Conservation (phyloP, 1,139 yeast species). For the Candida mesenterica region DNA sequence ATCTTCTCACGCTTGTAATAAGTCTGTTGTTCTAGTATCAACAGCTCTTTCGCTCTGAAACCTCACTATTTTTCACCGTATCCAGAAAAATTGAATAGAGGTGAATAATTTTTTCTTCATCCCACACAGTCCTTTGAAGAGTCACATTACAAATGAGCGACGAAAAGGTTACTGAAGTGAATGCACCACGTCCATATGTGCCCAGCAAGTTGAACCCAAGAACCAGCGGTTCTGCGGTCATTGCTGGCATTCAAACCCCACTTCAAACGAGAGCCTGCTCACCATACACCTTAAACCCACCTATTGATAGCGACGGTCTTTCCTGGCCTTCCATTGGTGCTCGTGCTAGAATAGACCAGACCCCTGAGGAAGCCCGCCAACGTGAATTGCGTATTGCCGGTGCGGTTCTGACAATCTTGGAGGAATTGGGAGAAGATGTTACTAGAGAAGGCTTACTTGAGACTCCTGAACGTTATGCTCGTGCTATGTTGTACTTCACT, state of each 20-base stretch:
- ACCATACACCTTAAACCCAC: conserved; percentile 80
- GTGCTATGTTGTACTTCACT: conserved; percentile 94
- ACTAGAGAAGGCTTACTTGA: conserved; percentile 85
- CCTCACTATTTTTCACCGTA: conserved; percentile 2
- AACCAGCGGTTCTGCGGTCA: not conserved
- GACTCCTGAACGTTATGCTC: conserved; percentile 94
- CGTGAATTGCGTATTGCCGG: conserved; percentile 76
- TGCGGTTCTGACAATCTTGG: conserved; percentile 79
- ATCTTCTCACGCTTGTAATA: too few species aligned
- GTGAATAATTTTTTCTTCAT: not conserved
- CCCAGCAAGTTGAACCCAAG: conserved; percentile 8
- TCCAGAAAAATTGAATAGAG: too few species aligned
- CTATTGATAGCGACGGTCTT: conserved; percentile 85
- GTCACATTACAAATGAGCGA: too few species aligned
- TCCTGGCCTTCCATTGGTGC: conserved; percentile 97
- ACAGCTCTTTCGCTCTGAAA: too few species aligned
- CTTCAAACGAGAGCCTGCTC: conserved; percentile 76
- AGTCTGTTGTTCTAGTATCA: too few species aligned
- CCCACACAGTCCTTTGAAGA: too few species aligned
- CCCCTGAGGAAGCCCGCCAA: conserved; percentile 55
- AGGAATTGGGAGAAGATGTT: conserved; percentile 90
- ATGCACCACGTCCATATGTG: conserved; percentile 7
- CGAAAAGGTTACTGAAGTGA: conserved; percentile 3
- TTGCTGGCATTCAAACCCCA: conserved; percentile 33
- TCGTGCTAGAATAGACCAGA: conserved; percentile 65